These are phyloP conservation scores for Keqinozyma sinolaborantium DNA, from an alignment of 1,139 yeast genomes.

Conservation along the genomic window DNA sequence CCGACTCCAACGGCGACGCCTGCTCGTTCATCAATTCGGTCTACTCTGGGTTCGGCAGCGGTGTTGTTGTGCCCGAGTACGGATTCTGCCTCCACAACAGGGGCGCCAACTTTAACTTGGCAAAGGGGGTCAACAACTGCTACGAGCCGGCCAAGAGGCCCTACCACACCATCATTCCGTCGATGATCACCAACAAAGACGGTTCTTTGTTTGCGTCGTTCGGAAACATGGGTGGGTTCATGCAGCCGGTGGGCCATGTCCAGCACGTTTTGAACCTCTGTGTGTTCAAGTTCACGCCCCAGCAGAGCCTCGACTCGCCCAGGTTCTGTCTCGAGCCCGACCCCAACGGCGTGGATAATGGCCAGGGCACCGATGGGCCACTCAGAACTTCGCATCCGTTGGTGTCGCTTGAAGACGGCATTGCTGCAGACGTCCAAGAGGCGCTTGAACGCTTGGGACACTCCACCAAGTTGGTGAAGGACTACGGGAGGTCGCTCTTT, in stretches of 20 bases:
- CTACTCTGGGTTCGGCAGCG: conserved; percentile 69
- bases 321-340: conserved; percentile 61
- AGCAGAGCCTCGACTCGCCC: conserved; percentile 74
- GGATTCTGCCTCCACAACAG: conserved; percentile 78
- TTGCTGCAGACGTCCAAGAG: conserved; percentile 37
- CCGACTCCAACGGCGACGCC: conserved; percentile 74
- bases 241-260: conserved; percentile 84
- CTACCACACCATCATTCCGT: conserved; percentile 84
- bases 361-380: conserved; percentile 68
- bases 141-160: conserved; percentile 72
- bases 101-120: conserved; percentile 70
- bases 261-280: conserved; percentile 70
- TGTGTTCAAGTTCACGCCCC: conserved; percentile 65
- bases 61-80: conserved; percentile 59
- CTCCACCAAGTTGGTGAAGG: conserved; percentile 42
- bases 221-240: conserved; percentile 89
- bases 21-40: conserved; percentile 81
- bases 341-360: conserved; percentile 36
- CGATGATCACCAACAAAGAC: conserved; percentile 50
- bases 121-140: conserved; percentile 54
- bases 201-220: conserved; percentile 59
- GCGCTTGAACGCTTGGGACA: conserved; percentile 57
- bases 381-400: conserved; percentile 55
- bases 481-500: conserved; percentile 44
- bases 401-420: conserved; percentile 67